phyloP scores from a whole-genome alignment of 2,329 filamentous ascomycete genomes.

The Aspergillus jensenii region DNA sequence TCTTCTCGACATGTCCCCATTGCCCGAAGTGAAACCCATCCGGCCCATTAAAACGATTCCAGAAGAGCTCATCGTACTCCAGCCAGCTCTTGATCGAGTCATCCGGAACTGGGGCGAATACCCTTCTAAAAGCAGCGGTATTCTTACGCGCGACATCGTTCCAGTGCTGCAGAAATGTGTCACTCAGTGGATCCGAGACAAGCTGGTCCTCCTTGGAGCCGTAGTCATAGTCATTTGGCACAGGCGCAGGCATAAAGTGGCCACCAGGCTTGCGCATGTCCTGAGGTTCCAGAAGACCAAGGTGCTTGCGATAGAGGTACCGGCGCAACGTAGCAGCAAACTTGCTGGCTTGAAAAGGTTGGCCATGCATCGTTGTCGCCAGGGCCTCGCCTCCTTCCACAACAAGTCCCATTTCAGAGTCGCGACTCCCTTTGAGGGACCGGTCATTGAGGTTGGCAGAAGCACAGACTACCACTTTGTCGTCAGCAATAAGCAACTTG shows the following conservation, averaged over 20 bases:
- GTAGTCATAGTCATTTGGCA: not conserved
- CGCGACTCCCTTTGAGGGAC: not conserved
- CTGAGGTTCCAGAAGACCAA: not conserved
- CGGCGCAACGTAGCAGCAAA: not conserved
- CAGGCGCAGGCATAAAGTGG: not conserved
- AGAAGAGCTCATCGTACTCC: not conserved
- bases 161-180: not conserved
- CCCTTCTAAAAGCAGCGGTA: not conserved
- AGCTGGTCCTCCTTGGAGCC: not conserved
- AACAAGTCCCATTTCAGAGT: not conserved
- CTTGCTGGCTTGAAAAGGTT: not conserved
- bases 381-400: not conserved
- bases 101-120: not conserved
- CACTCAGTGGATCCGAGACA: not conserved
- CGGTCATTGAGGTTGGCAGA: conserved; percentile 2
- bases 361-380: not conserved
- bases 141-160: not conserved
- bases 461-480: not conserved
- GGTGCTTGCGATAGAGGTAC: not conserved
- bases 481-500: not conserved
- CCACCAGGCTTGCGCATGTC: not conserved
- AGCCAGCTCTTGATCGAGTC: not conserved
- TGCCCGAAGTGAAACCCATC: not conserved
- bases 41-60: not conserved
- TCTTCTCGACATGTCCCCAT: not conserved